Base-by-base conservation (phyloP, 2,329 filamentous ascomycete species). In the Colletotrichum phormii region DNA sequence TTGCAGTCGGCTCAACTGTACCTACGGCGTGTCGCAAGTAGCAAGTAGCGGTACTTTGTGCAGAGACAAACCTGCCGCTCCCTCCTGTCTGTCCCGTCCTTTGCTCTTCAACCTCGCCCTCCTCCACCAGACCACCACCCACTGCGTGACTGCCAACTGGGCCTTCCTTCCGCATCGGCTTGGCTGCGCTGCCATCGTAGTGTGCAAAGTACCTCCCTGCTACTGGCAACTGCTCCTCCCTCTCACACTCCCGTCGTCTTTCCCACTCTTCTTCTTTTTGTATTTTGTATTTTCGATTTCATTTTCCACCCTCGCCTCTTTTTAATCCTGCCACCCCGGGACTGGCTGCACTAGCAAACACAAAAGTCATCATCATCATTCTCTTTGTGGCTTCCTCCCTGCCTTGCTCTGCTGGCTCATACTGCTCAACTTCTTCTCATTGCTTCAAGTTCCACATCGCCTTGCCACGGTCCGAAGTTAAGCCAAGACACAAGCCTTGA, bases 281-380 rank as follows among this genome's bases (percentile, higher is more conserved):
- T 49, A n/a, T 49, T 49, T 49, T 49, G 37, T 42, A 18, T 42
- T 42, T 18, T 42, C 18, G 37, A 49, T 49, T 22, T 22, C 18
- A 6, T 49, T 49, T 29, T 57, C 55, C 35, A 69, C 55, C 46
- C 46, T 61, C 42, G 57, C 53, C 51, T 53, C 24, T 67, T 53
- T 53, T 59, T 49, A 11, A 26, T 42, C 71, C 62, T 66, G 62
- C 62, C 68, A 67, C 31, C 62, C 42, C 51, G 62, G 26, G 57
- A 60, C 62, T 55, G 46, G 71, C 54, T 72, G 55, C 61, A 37
- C 66, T 35, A 69, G 55, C 54, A 65, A 64, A 65, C 66, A 67
- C 42, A 55, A 68, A 63, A 64, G 58, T 72, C 71, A 70, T 68
- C 69, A 72, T 73, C 71, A 65, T 71, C 61, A 73, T 37, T 63